Conservation (phyloP, 805 yeast genomes). For the Candida dajiaensis region DNA sequence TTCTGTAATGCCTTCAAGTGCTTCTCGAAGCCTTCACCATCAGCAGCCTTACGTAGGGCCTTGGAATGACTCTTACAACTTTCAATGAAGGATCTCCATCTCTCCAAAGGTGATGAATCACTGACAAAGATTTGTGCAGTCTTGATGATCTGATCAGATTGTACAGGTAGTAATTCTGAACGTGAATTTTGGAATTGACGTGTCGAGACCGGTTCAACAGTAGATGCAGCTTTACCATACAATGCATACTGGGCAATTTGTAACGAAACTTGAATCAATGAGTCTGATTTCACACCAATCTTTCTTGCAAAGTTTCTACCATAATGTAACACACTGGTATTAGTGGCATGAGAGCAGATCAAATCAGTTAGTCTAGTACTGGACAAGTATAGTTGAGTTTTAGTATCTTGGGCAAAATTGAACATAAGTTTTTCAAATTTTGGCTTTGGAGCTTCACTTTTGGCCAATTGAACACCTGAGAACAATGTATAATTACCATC, state of each 20-base stretch:
- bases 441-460: constrained; percentile 11
- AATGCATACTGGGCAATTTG: constrained; percentile 88
- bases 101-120: constrained; percentile 36
- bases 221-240: constrained; percentile 83
- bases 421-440: constrained; percentile 27
- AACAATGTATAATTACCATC: constrained; percentile 49
- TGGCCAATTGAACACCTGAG: constrained; percentile 26
- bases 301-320: constrained; percentile 74
- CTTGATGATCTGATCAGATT: constrained; percentile 43
- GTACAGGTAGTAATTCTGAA: constrained; percentile 64
- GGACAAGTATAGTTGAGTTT: constrained; percentile 61
- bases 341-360: constrained; percentile 73
- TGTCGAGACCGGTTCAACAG: constrained; percentile 86
- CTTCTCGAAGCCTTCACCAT: constrained; percentile 66
- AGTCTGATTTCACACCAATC: constrained; percentile 83
- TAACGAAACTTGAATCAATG: constrained; percentile 83
- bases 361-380: constrained; percentile 86
- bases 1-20: constrained; percentile 63
- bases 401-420: constrained; percentile 31
- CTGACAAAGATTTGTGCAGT: constrained; percentile 63
- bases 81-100: constrained; percentile 44
- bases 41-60: constrained; percentile 45
- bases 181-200: constrained; percentile 63
- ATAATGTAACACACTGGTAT: constrained; percentile 66
- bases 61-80: constrained; percentile 48